Percentiles rank a stretch among this genome's conserved stretches.
These are phyloP conservation scores for Saccharomycopsis oosterbeekiorum DNA, from an alignment of 805 yeast species.

Conservation along the genomic window DNA sequence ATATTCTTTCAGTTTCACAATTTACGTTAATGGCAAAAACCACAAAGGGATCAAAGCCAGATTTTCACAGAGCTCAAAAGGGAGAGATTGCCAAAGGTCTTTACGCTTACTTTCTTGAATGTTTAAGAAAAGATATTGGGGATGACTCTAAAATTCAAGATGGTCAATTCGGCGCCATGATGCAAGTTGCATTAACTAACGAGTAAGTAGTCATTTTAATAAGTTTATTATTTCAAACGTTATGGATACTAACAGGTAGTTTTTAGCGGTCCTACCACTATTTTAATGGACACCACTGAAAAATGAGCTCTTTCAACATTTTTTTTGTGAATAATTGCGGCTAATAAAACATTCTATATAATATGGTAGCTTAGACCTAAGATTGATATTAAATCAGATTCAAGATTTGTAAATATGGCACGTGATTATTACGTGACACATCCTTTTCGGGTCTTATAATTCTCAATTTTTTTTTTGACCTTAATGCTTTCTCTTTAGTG, in stretches of 20 bases:
- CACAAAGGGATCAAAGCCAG: constrained; percentile 90
- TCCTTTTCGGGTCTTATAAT: background rate
- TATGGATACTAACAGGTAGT: background rate
- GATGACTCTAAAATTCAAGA: constrained; percentile 57
- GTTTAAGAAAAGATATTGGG: constrained; percentile 44
- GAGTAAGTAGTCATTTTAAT: constrained; percentile 30
- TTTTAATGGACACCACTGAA: constrained; percentile 13
- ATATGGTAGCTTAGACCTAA: too few species aligned
- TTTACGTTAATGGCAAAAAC: constrained; percentile 82
- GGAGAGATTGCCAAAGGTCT: constrained; percentile 43
- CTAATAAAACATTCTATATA: too few species aligned
- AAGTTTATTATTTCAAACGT: background rate
- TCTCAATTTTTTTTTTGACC: background rate
- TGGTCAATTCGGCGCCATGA: constrained; percentile 94
- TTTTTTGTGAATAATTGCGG: too few species aligned
- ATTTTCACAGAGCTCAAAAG: constrained; percentile 85
- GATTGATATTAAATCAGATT: background rate
- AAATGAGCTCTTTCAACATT: background rate
- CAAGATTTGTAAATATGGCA: background rate
- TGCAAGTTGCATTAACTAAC: constrained; percentile 82
- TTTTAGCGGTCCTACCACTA: constrained; percentile 13
- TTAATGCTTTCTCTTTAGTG: background rate
- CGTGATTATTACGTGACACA: background rate
- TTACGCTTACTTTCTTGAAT: constrained; percentile 39
- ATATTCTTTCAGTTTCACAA: constrained; percentile 81